phyloP scores from a whole-genome alignment of 148 eudicot species.

The Arctostaphylos glauca region DNA sequence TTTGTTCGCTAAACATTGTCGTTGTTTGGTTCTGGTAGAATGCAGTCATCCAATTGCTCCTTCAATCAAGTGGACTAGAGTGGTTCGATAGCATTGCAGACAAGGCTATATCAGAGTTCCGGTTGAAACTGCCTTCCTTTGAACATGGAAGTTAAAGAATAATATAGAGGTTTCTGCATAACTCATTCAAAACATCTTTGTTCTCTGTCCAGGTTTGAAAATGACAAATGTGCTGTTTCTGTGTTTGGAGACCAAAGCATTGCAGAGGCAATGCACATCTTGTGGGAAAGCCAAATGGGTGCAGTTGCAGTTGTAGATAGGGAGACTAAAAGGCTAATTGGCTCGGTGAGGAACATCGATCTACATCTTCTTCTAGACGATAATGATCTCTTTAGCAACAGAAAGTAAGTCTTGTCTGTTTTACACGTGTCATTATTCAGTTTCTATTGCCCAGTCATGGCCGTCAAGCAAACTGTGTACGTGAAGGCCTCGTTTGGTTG shows the following conservation, averaged over 20 bases:
- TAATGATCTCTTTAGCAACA: constrained; percentile 20
- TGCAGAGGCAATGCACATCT: constrained; percentile 25
- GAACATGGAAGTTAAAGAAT: not conserved
- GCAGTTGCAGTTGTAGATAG: constrained; percentile 41
- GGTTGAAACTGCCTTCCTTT: constrained; percentile 16
- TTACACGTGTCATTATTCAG: too few species aligned
- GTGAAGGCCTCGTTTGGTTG: too few species aligned
- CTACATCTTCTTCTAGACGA: constrained; percentile 36
- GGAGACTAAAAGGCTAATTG: constrained; percentile 27
- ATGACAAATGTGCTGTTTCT: constrained; percentile 18
- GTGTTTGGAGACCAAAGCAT: constrained; percentile 38
- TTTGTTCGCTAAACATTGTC: not conserved
- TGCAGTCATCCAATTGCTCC: constrained; percentile 44
- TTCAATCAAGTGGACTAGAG: constrained; percentile 45
- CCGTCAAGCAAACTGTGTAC: too few species aligned
- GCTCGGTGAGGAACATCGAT: constrained; percentile 35
- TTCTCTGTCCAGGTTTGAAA: constrained; percentile 25
- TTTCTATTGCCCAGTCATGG: not conserved
- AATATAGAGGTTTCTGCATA: not conserved
- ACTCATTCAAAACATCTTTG: not conserved
- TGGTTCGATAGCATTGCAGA: constrained; percentile 52
- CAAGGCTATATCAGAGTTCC: constrained; percentile 34
- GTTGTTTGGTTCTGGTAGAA: constrained; percentile 23
- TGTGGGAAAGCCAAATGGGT: constrained; percentile 28
- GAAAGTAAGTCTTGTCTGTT: constrained; percentile 22